These are phyloP conservation scores for Suhomyces choctaworum DNA, from an alignment of 1,139 yeast species.

Conservation along the genomic window DNA sequence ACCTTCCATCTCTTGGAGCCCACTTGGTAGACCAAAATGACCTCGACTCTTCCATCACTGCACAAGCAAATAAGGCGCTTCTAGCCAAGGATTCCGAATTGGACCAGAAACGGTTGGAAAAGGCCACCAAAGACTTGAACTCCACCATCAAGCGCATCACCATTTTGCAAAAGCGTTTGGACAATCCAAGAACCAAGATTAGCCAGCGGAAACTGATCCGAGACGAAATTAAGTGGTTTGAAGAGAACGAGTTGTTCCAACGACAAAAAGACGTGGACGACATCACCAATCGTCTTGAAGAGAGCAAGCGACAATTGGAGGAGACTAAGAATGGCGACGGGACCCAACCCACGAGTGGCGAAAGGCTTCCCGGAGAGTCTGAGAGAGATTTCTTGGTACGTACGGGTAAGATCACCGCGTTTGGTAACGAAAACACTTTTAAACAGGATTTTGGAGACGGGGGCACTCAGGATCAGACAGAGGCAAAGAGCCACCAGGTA, in stretches of 20 bases:
- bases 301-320: constrained; percentile 25
- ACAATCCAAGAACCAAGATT: constrained; percentile 59
- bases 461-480: constrained; percentile 13
- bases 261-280: constrained; percentile 64
- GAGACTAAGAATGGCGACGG: constrained; percentile 11
- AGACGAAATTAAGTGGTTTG: constrained; percentile 56
- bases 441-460: constrained; percentile 13
- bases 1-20: constrained; percentile 25
- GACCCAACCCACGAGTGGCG: constrained; percentile 14
- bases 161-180: constrained; percentile 49
- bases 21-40: constrained; percentile 72
- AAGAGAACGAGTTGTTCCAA: constrained; percentile 52
- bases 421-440: constrained; percentile 70
- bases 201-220: constrained; percentile 60
- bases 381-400: constrained; percentile 79
- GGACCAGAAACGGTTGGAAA: constrained; percentile 71
- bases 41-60: constrained; percentile 69
- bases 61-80: constrained; percentile 64
- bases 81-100: constrained; percentile 64
- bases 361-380: constrained; percentile 61
- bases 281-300: constrained; percentile 55
- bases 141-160: constrained; percentile 46
- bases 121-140: constrained; percentile 52
- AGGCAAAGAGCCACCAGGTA: constrained; percentile 32
- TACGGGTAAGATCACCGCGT: constrained; percentile 93